These are phyloP conservation scores for Vachellia pachyceras DNA, from an alignment of 306 rosid genomes.

Conservation along the genomic window DNA sequence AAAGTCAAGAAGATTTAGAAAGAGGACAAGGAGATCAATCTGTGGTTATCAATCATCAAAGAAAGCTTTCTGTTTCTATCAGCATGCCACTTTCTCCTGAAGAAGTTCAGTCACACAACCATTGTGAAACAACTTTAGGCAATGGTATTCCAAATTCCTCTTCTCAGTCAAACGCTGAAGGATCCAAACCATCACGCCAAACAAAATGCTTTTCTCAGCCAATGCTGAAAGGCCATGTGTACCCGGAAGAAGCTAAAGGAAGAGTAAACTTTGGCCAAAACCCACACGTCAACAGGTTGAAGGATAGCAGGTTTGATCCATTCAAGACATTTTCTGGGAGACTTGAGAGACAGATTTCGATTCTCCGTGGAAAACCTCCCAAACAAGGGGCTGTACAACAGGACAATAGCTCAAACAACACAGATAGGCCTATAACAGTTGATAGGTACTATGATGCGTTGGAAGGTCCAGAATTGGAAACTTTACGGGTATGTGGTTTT, in stretches of 20 bases:
- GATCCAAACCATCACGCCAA: conserved; percentile 38
- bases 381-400: conserved; percentile 29
- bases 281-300: conserved; percentile 36
- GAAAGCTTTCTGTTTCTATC: conserved; percentile 60
- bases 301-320: conserved; percentile 62
- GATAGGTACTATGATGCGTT: conserved; percentile 57
- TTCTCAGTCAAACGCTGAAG: conserved; percentile 29
- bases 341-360: conserved; percentile 63
- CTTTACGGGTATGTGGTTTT: conserved; percentile 55
- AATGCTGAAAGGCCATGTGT: conserved; percentile 40
- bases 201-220: conserved; percentile 63
- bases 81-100: conserved; percentile 79
- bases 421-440: conserved; percentile 49
- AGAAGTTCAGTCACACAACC: conserved; percentile 37
- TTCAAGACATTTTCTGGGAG: conserved; percentile 77
- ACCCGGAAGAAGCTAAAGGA: conserved; percentile 24
- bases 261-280: conserved; percentile 26
- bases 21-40: conserved; percentile 39
- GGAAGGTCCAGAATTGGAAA: conserved; percentile 58
- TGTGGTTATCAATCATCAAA: conserved; percentile 51
- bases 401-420: conserved; percentile 33
- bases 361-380: conserved; percentile 50
- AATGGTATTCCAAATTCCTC: conserved; percentile 37
- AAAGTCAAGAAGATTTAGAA: conserved; percentile 33
- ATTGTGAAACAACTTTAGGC: conserved; percentile 44